Conservation (phyloP, 148 eudicot species). For the Arctostaphylos glauca region DNA sequence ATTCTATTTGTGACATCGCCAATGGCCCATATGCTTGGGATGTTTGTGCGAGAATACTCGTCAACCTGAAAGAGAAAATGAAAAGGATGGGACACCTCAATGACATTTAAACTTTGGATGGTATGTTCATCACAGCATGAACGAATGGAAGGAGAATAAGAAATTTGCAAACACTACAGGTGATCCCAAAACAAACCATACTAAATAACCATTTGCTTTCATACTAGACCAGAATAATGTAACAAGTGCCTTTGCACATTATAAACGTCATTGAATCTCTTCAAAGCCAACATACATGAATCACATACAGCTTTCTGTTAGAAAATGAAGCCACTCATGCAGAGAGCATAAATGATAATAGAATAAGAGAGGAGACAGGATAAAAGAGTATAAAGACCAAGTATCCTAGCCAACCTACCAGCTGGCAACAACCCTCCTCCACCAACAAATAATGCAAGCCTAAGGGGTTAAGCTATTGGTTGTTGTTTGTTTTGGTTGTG, state of each 20-base stretch:
- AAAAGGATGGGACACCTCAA: not conserved
- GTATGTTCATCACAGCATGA: not conserved
- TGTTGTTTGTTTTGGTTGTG: too few relatives aligned
- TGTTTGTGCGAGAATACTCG: slow-evolving; percentile 68
- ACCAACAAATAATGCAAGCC: not conserved
- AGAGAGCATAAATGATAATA: not conserved
- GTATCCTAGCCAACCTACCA: not conserved
- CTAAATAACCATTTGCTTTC: not conserved
- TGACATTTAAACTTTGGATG: not conserved
- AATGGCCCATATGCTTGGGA: slow-evolving; percentile 94
- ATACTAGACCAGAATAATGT: not conserved
- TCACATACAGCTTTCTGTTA: not conserved
- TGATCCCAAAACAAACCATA: not conserved
- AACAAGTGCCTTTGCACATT: not conserved
- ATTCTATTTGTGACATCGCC: slow-evolving; percentile 95
- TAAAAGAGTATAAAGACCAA: not conserved
- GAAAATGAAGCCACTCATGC: not conserved
- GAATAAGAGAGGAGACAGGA: not conserved
- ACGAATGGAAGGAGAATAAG: not conserved
- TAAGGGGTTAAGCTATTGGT: not conserved
- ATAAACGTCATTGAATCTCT: not conserved
- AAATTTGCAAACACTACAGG: not conserved
- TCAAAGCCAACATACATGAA: not conserved
- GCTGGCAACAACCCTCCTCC: not conserved
- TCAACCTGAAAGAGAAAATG: slow-evolving; percentile 58